Evolutionary conservation across 768 basidiomycete genomes (phyloP).

Genomic region (Hygrocybe punicea): DNA sequence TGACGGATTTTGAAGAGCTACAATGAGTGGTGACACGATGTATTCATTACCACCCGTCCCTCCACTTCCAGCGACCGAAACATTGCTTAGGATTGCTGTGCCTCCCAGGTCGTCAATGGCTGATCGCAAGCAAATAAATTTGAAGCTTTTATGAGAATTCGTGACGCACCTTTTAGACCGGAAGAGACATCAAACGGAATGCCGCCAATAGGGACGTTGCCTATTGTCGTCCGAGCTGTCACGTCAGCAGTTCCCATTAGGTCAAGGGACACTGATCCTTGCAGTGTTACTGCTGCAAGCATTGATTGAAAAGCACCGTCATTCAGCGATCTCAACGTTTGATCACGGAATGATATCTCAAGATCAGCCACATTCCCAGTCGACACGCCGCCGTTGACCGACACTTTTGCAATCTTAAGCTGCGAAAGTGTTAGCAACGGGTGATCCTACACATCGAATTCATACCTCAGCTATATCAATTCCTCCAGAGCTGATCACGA

Average conservation of each 20-base stretch:
- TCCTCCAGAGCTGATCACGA: slow-evolving; percentile 49
- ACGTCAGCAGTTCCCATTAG: slow-evolving; percentile 59
- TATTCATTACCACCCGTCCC: slow-evolving; percentile 58
- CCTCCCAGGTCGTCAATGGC: slow-evolving; percentile 61
- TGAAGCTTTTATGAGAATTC: not conserved
- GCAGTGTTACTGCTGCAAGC: slow-evolving; percentile 59
- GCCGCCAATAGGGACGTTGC: slow-evolving; percentile 60
- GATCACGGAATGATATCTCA: slow-evolving; percentile 52
- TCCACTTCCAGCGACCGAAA: slow-evolving; percentile 62
- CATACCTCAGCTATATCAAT: slow-evolving; percentile 51
- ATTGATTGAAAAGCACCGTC: slow-evolving; percentile 51
- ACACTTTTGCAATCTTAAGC: slow-evolving; percentile 49
- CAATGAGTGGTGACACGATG: slow-evolving; percentile 54
- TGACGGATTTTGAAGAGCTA: slow-evolving; percentile 61
- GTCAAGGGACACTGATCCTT: slow-evolving; percentile 40
- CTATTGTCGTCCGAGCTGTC: slow-evolving; percentile 57
- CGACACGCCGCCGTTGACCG: slow-evolving; percentile 58
- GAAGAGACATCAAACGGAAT: slow-evolving; percentile 63
- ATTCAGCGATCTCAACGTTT: slow-evolving; percentile 55
- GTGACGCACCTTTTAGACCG: slow-evolving; percentile 43
- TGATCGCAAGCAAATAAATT: slow-evolving; percentile 18
- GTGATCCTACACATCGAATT: not conserved
- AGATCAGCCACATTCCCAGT: slow-evolving; percentile 66
- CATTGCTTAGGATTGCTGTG: slow-evolving; percentile 49
- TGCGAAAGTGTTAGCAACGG: slow-evolving; percentile 19